These are phyloP conservation scores for Elsinoe necatrix DNA, from an alignment of 2,329 filamentous ascomycete species.

Conservation along the genomic window DNA sequence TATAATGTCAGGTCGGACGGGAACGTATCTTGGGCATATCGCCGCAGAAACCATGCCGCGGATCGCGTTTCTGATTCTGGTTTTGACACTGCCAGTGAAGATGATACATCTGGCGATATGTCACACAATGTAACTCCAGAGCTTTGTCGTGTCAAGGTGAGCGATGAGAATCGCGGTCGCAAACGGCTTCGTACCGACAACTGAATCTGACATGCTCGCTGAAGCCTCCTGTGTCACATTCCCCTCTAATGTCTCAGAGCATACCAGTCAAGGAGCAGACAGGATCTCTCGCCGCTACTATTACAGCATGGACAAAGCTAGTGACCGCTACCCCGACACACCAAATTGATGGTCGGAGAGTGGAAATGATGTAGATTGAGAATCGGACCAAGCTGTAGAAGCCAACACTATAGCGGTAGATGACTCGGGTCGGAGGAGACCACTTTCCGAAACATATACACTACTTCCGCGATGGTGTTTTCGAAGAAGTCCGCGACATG, in stretches of 20 bases:
- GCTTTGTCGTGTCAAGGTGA: too few relatives aligned
- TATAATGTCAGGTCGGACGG: conserved; percentile 10
- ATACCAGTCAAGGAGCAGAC: conserved; percentile 31
- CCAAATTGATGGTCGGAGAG: conserved; percentile 75
- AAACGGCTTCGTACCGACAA: too few relatives aligned
- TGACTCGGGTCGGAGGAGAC: conserved; percentile 45
- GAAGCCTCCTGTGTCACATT: too few relatives aligned
- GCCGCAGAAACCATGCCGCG: not conserved
- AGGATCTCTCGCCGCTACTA: conserved; percentile 74
- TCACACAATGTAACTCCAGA: too few relatives aligned
- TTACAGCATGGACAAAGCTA: conserved; percentile 64
- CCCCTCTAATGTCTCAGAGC: conserved; percentile 55
- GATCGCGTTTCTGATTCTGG: not conserved
- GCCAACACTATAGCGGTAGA: conserved; percentile 56
- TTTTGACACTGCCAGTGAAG: not conserved
- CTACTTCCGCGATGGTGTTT: conserved; percentile 89
- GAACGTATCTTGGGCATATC: not conserved
- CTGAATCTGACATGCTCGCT: too few relatives aligned
- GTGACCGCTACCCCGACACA: conserved; percentile 67
- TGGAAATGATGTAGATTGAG: conserved; percentile 64
- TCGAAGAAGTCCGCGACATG: conserved; percentile 70
- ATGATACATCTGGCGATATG: too few relatives aligned
- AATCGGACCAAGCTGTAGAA: conserved; percentile 62
- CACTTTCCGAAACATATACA: conserved; percentile 63
- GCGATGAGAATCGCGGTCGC: too few relatives aligned